Conservation (phyloP, 169 alveolate genomes). For the Eimeria tenella region DNA sequence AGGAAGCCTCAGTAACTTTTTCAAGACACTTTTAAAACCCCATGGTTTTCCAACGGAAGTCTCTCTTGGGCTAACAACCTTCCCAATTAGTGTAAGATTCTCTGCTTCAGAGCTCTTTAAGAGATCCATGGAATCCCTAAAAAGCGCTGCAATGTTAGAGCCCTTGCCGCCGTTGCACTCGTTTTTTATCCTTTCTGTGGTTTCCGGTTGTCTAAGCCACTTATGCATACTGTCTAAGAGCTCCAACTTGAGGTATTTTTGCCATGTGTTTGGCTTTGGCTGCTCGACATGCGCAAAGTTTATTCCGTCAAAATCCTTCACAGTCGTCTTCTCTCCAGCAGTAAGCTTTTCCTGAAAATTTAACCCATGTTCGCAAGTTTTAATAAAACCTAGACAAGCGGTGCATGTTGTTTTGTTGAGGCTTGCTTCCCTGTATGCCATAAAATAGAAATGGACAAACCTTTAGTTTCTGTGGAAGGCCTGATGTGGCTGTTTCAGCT, state of each 20-base stretch:
- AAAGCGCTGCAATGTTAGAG: slow-evolving; percentile 18
- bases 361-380: not conserved
- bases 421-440: not conserved
- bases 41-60: slow-evolving; percentile 44
- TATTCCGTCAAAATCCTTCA: slow-evolving; percentile 12
- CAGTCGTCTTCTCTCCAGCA: not conserved
- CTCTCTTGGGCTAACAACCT: slow-evolving; percentile 47
- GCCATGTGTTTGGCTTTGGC: slow-evolving; percentile 60
- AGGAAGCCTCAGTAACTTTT: slow-evolving; percentile 30
- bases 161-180: slow-evolving; percentile 66
- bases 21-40: not conserved
- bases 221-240: not conserved
- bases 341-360: slow-evolving; percentile 30
- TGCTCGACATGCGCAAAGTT: slow-evolving; percentile 36
- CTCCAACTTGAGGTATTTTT: slow-evolving; percentile 47
- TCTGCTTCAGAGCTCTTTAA: slow-evolving; percentile 50
- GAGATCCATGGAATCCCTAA: slow-evolving; percentile 64
- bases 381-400: too few relatives aligned
- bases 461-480: slow-evolving; percentile 67
- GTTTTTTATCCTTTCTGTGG: slow-evolving; percentile 3
- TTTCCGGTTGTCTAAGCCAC: slow-evolving; percentile 24
- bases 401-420: not conserved
- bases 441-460: not conserved
- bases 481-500: slow-evolving; percentile 40
- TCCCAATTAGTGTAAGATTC: slow-evolving; percentile 50